Evolutionary conservation across 768 basidiomycete species (phyloP), one percentile per base, ranked within the genome.

Genomic region (Brasilioporus rufonigricans): DNA sequence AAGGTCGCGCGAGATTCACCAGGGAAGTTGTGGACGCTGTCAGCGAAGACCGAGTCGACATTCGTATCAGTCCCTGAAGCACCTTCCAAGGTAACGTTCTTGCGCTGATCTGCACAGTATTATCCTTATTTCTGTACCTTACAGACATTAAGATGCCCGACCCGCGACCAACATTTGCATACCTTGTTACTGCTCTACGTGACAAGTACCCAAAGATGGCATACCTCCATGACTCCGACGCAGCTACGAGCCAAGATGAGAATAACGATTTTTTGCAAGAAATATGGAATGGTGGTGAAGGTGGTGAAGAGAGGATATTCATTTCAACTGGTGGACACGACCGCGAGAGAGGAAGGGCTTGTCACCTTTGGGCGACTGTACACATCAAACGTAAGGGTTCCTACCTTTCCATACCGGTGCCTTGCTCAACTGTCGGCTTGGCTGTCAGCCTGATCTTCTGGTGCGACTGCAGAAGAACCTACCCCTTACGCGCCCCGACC

Each of bases 371-470:
- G 50, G n/a, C n/a, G 50, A n/a, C 14, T 52, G 27, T 52, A 44
- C 11, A 52, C n/a, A n/a, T n/a, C n/a, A n/a, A n/a, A n/a, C n/a
- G n/a, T n/a, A n/a, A n/a, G n/a, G n/a, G n/a, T n/a, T 52, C 31
- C 3, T 32, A 10, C 31, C 31, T 1, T 23, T 5, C 8, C 1
- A n/a, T 14, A 5, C 8, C 31, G 13, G 31, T 9, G 18, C 3
- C 29, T 27, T 29, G 16, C 53, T 55, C 19, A 61, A 24, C 1
- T 18, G 11, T 39, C 11, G 38, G 56, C 23, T n/a, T 32, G 13
- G 18, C 4, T 18, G n/a, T 16, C 24, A 70, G 72, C 71, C 70
- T 7, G 71, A 73, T 50, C 64, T 72, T 2, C 72, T 71, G 0
- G 41, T 52, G 23, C 63, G 73, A 9, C 48, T 73, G 4, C 50